phyloP scores from a whole-genome alignment of 306 rosid genomes.

The Myrica gale region DNA sequence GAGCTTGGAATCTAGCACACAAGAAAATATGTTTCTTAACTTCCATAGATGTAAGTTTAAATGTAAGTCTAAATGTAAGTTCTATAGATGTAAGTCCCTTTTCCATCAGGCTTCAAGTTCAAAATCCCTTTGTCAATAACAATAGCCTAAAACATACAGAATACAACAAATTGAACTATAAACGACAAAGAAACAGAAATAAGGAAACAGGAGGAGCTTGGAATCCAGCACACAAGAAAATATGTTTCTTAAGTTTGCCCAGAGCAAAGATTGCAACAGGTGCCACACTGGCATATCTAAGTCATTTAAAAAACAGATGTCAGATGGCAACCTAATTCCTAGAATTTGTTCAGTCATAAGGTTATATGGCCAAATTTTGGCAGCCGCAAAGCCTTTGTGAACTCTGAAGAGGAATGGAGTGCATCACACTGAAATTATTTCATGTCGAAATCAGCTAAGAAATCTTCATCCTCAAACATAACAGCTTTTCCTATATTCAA shows the following conservation, averaged over 20 bases:
- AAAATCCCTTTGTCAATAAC: too few relatives aligned
- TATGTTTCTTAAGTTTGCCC: not conserved
- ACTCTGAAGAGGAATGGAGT: too few relatives aligned
- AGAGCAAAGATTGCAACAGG: not conserved
- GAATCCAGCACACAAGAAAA: not conserved
- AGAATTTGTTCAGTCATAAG: too few relatives aligned
- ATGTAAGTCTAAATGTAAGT: too few relatives aligned
- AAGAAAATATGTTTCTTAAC: not conserved
- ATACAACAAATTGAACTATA: not conserved
- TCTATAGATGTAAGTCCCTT: not conserved
- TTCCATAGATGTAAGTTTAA: too few relatives aligned
- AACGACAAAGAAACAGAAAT: not conserved
- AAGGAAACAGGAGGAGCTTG: not conserved
- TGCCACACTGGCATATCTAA: not conserved
- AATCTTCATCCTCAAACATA: too few relatives aligned
- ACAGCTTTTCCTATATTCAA: not conserved
- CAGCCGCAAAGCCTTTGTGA: too few relatives aligned
- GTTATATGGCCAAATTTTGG: too few relatives aligned
- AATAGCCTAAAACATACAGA: not conserved
- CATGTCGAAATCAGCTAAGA: too few relatives aligned
- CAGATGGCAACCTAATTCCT: too few relatives aligned
- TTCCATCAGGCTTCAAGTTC: not conserved
- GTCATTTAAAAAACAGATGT: not conserved
- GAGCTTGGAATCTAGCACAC: not conserved
- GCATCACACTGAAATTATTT: too few relatives aligned